Evolutionary conservation across 805 yeast genomes (phyloP), one percentile per base, ranked within the genome.

Genomic region (Debaryomyces castellii): DNA sequence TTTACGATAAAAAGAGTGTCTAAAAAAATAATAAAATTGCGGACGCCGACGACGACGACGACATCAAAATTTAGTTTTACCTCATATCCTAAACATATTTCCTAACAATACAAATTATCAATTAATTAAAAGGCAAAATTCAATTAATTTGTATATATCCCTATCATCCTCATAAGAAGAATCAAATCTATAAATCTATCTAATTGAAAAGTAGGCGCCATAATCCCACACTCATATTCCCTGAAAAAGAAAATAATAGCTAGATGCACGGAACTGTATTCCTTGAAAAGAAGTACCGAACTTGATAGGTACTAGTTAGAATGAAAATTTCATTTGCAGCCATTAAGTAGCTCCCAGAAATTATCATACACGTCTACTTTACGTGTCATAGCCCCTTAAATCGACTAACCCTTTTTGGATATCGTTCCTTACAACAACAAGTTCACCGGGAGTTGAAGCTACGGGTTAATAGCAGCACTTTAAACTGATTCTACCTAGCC

Each of bases 11-110:
- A 40, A 22, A 17, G 12, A 21, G 7, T 41, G n/a, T 35, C 36
- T 35, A 28, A 14, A 42, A 42, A 36, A 42, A 22, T 35, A 33
- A 33, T 42, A 9, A 42, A 43, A 43, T 40, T 46, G 49, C 52
- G 52, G 48, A 48, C 47, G 43, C 45, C 52, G 52, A 41, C 52
- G 48, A 46, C 52, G 39, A 47, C 50, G 43, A 39, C 44, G 44
- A 47, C 45, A 23, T 8, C 18, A 37, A 37, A 22, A n/a, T 22
- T 37, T 23, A 37, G 20, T 14, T 23, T 22, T 22, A 21, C 30
- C 38, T 20, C 22, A 35, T 35, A 35, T n/a, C 34, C 18, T 6
- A 14, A 16, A 30, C 20, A 7, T 14, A 30, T 14, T 30, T 17
- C 33, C 10, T 22, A 16, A 30, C 18, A 14, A 30, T 30, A 14